Base-by-base conservation (phyloP, 2,329 filamentous ascomycete species). In the Beauveria asiatica region DNA sequence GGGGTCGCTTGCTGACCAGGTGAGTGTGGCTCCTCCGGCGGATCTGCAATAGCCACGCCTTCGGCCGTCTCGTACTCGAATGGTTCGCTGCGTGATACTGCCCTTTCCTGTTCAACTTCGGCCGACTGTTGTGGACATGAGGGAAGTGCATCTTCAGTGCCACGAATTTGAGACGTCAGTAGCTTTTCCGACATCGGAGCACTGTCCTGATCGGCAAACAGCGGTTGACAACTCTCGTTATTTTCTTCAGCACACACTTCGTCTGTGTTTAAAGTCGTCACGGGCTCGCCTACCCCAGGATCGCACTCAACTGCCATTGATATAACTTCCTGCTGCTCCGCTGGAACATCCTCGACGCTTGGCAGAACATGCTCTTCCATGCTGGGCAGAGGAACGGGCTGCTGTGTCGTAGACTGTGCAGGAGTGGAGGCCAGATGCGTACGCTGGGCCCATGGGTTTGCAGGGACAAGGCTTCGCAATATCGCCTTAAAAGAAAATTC, bases 391-490 rank as follows among this genome's bases (percentile, higher is more conserved):
- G 23, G 37, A 39, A 23, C 19, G 30, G 13, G 27, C 23, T 54
- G 25, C 25, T 45, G 49, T 33, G 17, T 49, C 37, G 57, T 9
- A 9, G 17, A 7, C 23, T 45, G 33, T 6, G 13, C 1, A 61
- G 59, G 4, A 45, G 23, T 8, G 19, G 55, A 59, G 39, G 64
- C 45, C 49, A 65, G 50, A 10, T 51, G 57, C 25, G 63, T 63
- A n/a, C 65, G 58, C 23, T 60, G 67, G 39, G 64, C 62, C 70
- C 65, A 70, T 11, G 67, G 65, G 7, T 62, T 66, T 23, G 64
- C 61, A 13, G 69, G 65, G 23, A 70, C 64, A 27, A 67, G 60
- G 3, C 57, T 65, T 52, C 66, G 65, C 8, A 69, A 41, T 10
- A 69, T 65, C 37, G 52, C 57, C 23, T 64, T 69, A 1, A 70